Evolutionary conservation across 139 green algal genomes (phyloP).

Genomic region (Closterium sp.): DNA sequence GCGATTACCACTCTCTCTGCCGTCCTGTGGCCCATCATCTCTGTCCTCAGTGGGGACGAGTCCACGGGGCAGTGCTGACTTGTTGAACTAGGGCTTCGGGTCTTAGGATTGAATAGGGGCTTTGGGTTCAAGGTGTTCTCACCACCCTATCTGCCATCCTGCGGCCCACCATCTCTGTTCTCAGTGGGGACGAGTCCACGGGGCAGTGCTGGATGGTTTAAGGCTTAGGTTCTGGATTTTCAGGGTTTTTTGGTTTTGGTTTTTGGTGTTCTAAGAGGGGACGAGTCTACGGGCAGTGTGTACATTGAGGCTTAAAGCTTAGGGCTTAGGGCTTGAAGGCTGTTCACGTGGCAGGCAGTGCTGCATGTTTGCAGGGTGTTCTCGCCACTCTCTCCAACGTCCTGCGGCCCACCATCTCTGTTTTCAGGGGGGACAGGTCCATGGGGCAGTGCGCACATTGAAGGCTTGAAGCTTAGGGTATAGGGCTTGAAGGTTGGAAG

Average conservation of each 20-base stretch:
- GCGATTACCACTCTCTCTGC: conserved; percentile 24
- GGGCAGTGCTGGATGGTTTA: conserved; percentile 95
- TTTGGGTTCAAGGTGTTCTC: not conserved
- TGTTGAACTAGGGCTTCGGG: conserved; percentile 20
- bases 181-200: conserved; percentile 85
- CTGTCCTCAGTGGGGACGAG: conserved; percentile 73
- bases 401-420: conserved; percentile 69
- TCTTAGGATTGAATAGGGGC: no score
- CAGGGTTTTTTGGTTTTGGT: no score
- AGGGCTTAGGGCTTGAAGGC: no score
- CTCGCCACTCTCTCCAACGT: not conserved
- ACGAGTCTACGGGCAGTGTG: no score
- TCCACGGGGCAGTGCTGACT: conserved; percentile 92
- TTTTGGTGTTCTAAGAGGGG: no score
- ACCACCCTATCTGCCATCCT: conserved; percentile 10
- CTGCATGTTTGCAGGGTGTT: no score
- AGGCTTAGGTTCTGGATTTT: not conserved
- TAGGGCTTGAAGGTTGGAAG: no score
- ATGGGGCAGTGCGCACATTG: conserved; percentile 96
- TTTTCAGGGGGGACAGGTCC: conserved; percentile 79
- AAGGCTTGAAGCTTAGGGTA: not conserved
- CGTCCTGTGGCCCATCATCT: conserved; percentile 68
- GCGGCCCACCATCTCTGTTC: conserved; percentile 72
- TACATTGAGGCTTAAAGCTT: no score
- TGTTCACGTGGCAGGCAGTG: no score